Evolutionary conservation across 148 eudicot genomes (phyloP), one percentile per base, ranked within the genome.

Genomic region (Rhododendron kiyosumense): DNA sequence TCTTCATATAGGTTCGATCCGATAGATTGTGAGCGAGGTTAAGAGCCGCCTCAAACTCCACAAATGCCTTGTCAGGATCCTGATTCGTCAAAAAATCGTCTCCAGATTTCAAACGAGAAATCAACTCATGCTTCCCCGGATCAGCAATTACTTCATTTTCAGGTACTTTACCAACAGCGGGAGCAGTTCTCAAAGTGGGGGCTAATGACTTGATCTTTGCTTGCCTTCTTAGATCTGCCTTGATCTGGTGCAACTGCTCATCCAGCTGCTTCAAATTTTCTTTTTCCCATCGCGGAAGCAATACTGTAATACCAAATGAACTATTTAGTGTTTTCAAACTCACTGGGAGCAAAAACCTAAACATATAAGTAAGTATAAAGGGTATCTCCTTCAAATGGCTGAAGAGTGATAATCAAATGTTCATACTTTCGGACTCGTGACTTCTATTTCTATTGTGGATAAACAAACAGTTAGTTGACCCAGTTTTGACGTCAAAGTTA

Each of bases 161-260:
- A 15, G 90, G 51, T 63, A 94, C 84, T 87, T 90, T 90, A 77
- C 88, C 90, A 86, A 91, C 92, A 57, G 90, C 93, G 81, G 99
- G 98, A 89, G 99, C 99, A 81, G 95, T 95, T 87, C 97, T 95
- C 91, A 96, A 90, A 80, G 87, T 78, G 80, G 99, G 99, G 24
- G 99, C 98, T 46, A 95, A 96, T 1, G 99, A 96, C 87, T 95
- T 97, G 14, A 95, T 96, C 90, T 94, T 95, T 83, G 98, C 99
- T 90, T 96, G 97, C 90, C 98, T 90, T 89, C 96, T 92, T 43
- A 96, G 88, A 78, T 97, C 96, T 82, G 97, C 87, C 85, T 94
- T 96, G 63, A 95, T 95, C 90, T 95, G 99, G 61, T 97, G 94
- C 36, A 96, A 92, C 89, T 96, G 98, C 90, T 96, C 98, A 88